A percentile compares a stretch with the other conserved stretches of the same genome.
phyloP scores from a whole-genome alignment of 208 protist genomes.

The Leishmania tropica region DNA sequence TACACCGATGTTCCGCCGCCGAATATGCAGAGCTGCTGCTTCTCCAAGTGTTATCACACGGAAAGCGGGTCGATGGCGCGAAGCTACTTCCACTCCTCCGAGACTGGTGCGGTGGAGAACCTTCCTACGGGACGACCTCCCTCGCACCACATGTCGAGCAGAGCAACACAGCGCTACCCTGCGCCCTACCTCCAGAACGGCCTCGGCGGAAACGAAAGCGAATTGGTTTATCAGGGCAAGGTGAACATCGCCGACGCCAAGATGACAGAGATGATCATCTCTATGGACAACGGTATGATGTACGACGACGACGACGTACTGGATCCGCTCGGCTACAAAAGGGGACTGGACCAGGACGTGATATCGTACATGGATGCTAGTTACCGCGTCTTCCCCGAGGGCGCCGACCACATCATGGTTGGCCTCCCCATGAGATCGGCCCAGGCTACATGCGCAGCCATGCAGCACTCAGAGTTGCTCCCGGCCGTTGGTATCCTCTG shows the following conservation, averaged over 20 bases:
- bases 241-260: constrained; percentile 25
- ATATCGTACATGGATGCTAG: constrained; percentile 32
- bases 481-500: too few species aligned
- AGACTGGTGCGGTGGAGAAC: constrained; percentile 16
- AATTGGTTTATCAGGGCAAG: constrained; percentile 36
- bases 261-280: constrained; percentile 30
- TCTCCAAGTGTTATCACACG: constrained; percentile 3
- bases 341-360: constrained; percentile 27
- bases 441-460: too few species aligned
- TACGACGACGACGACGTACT: constrained; percentile 6
- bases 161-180: constrained; percentile 21
- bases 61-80: constrained; percentile 20
- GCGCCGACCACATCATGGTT: constrained; percentile 18
- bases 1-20: constrained; percentile 34
- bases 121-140: constrained; percentile 27
- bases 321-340: constrained; percentile 18
- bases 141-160: constrained; percentile 15
- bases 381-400: constrained; percentile 21
- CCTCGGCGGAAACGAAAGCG: constrained; percentile 40
- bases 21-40: neutral
- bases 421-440: constrained; percentile 20
- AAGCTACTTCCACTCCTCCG: constrained; percentile 20
- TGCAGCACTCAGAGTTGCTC: too few species aligned
- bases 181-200: constrained; percentile 35
- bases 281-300: constrained; percentile 34